Percentiles rank a stretch among this genome's conserved stretches.
phyloP scores from a whole-genome alignment of 2,329 filamentous ascomycete genomes.

The Plectosphaerella sp. region DNA sequence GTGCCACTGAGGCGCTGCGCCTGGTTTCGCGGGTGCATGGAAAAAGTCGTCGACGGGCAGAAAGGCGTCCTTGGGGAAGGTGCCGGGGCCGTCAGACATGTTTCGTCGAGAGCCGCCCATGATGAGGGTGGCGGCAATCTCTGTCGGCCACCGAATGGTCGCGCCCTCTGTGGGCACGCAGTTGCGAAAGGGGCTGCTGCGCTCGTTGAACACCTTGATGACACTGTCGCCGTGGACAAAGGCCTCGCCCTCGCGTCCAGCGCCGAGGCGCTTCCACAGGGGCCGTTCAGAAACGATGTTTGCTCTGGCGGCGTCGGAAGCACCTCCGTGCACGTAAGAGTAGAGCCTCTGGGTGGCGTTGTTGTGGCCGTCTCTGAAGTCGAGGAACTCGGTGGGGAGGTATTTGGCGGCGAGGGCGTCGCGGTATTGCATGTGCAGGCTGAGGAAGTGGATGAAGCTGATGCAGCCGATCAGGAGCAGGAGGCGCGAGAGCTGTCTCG shows the following conservation, averaged over 20 bases:
- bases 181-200: constrained; percentile 23
- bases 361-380: background rate
- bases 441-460: constrained; percentile 6
- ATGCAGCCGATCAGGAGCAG: constrained; percentile 4
- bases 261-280: constrained; percentile 21
- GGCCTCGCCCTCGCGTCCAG: constrained; percentile 23
- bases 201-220: constrained; percentile 22
- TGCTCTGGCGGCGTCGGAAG: background rate
- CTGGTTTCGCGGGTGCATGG: constrained; percentile 8
- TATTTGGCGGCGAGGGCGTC: constrained; percentile 10
- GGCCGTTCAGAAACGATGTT: constrained; percentile 13
- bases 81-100: background rate
- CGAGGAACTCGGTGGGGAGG: constrained; percentile 5
- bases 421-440: constrained; percentile 8
- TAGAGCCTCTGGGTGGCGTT: background rate
- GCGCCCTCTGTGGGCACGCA: constrained; percentile 15
- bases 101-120: constrained; percentile 15
- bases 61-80: constrained; percentile 10
- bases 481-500: constrained; percentile 2
- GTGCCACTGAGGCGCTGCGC: constrained; percentile 18
- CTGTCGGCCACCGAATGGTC: constrained; percentile 21
- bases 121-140: constrained; percentile 22
- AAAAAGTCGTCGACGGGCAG: constrained; percentile 25
- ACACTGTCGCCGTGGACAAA: constrained; percentile 21
- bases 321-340: background rate